Base-by-base conservation (phyloP, 2,329 filamentous ascomycete genomes). In the Aphanoascus verrucosus region DNA sequence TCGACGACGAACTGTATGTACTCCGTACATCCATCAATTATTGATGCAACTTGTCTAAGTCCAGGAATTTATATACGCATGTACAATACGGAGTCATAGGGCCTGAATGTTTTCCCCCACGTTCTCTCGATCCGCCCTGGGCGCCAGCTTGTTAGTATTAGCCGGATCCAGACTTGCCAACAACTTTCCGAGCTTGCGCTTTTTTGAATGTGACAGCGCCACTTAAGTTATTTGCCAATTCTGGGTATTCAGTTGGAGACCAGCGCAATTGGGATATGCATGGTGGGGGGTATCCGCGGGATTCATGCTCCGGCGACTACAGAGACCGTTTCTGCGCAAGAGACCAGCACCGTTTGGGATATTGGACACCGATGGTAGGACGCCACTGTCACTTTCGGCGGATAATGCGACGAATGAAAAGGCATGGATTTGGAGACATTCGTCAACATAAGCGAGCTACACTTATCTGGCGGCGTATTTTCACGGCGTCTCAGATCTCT, bases 371-470 rank as follows among this genome's bases (percentile, higher is more conserved):
- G n/a, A n/a, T 12, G 32, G 15, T 23, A 28, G 7, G 23, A 28
- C 23, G 23, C 23, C 7, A 28, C 23, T 28, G 7, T 28, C 23
- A 28, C 3, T 28, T 7, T 28, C 23, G 34, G 46, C 46, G 46
- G 34, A 49, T 49, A 49, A 28, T 49, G 46, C 11, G 35, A 40
- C 46, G 35, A 49, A 49, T 49, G 46, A 31, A 11, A 34, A 28
- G 28, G 17, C 17, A 38, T 31, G 14, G 14, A n/a, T 15, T 49
- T 3, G 11, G 32, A 17, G 19, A 23, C 34, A 51, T 51, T 51
- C 49, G 49, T 28, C 41, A 35, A 7, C 9, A 44, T 65, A 4
- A 78, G 68, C 4, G 79, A 65, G 75, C 70, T 2, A 74, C 75
- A 59, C 72, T 73, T 65, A 28, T 28, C 23, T 28, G 23, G 23